Base-by-base conservation (phyloP, 2,329 filamentous ascomycete genomes). In the Claviceps spartinae region DNA sequence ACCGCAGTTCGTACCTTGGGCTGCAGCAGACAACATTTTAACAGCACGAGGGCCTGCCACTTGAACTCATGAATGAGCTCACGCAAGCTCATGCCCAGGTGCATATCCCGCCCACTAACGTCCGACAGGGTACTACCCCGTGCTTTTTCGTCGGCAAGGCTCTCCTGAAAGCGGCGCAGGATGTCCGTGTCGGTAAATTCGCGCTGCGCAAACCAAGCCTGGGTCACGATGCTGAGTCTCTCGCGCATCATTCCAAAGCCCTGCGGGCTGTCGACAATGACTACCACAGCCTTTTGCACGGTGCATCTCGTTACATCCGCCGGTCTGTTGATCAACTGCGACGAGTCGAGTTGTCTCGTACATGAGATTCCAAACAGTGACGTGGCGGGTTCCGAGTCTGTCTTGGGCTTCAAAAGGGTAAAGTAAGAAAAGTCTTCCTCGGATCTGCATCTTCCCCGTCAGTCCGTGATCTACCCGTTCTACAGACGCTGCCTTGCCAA, bases 351-450 rank as follows among this genome's bases (percentile, higher is more conserved):
- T 70, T 97, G 93, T 54, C 91, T 80, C 16, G 91, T 95, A 67
- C 93, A 98, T 18, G 89, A 86, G 63, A 98, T 96, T 56, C 93
- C 93, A 65, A 98, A 98, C 22, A 98, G 80, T 24, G 88, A 95
- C 2, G 87, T 89, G 34, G 82, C 80, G 6, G 83, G 79, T 37
- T 71, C 64, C 20, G 66, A 61, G 49, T 68, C 69, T 56, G 69
- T 75, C 51, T 75, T 76, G 47, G 83, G 81, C 34, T 81, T 80
- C 54, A 88, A 77, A 49, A 98, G 81, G 8, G 91, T 97, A 67
- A 98, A 98, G 72, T 98, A 98, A 49, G 90, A 96, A 73, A 97
- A 98, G 70, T 97, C 93, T 70, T 98, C 93, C 53, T 85, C 85
- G 22, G 87, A 83, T 52, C 87, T 93, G 42, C 20, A 13, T 52